phyloP scores from a whole-genome alignment of 768 basidiomycete genomes.

The Boletus sp. region DNA sequence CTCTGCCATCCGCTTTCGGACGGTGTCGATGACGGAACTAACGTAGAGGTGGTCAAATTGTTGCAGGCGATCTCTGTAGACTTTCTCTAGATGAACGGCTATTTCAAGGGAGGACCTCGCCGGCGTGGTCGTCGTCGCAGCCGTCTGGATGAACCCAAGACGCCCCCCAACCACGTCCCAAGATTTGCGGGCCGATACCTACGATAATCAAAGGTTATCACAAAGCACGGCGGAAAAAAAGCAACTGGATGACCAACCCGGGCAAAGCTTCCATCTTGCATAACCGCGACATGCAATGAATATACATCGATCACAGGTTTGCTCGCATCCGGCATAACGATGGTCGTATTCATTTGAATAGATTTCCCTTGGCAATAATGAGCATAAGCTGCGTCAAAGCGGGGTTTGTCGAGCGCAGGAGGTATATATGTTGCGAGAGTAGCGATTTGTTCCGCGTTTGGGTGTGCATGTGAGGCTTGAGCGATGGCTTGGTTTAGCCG shows the following conservation, averaged over 20 bases:
- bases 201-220: slow-evolving; percentile 3
- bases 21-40: slow-evolving; percentile 30
- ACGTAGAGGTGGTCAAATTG: slow-evolving; percentile 35
- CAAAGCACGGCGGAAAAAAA: neutral
- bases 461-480: slow-evolving; percentile 13
- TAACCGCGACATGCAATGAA: slow-evolving; percentile 30
- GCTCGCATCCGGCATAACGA: slow-evolving; percentile 29
- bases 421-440: slow-evolving; percentile 28
- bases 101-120: slow-evolving; percentile 27
- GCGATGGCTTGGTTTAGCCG: slow-evolving; percentile 29
- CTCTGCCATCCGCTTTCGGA: slow-evolving; percentile 33
- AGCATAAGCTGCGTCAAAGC: slow-evolving; percentile 28
- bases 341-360: slow-evolving; percentile 24
- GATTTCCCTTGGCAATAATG: slow-evolving; percentile 30
- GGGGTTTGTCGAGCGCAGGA: slow-evolving; percentile 29
- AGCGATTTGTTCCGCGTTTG: slow-evolving; percentile 25
- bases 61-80: slow-evolving; percentile 29
- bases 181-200: slow-evolving; percentile 26
- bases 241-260: slow-evolving; percentile 22
- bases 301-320: slow-evolving; percentile 31
- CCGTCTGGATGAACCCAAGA: slow-evolving; percentile 25
- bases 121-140: slow-evolving; percentile 20
- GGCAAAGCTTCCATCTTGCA: slow-evolving; percentile 31
- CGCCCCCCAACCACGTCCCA: slow-evolving; percentile 29
- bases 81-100: slow-evolving; percentile 27